These are phyloP conservation scores for Houttuynia cordata DNA, from an alignment of 164 flowering plant genomes.

Conservation along the genomic window DNA sequence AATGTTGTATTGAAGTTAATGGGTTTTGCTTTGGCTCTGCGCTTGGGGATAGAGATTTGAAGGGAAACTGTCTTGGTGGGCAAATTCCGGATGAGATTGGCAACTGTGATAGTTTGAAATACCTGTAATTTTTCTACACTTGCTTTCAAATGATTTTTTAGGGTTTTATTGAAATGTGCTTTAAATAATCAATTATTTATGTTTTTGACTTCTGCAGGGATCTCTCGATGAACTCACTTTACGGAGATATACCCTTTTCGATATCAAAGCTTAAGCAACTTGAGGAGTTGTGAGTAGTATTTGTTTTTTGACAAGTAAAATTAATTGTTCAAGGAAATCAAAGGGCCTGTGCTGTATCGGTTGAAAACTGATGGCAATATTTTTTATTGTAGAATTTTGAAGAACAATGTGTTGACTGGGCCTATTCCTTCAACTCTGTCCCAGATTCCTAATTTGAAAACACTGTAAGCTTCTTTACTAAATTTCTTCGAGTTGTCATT, in stretches of 20 bases:
- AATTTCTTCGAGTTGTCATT: too few relatives aligned
- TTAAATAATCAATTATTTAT: not conserved
- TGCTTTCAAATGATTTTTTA: not conserved
- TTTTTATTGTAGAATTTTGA: conserved; percentile 41
- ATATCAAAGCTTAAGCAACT: conserved; percentile 73
- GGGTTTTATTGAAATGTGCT: not conserved
- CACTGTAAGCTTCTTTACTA: conserved; percentile 65
- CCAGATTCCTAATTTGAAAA: conserved; percentile 78
- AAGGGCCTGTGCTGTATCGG: too few relatives aligned
- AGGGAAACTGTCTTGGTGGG: conserved; percentile 70
- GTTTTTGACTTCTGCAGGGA: conserved; percentile 35
- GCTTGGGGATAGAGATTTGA: conserved; percentile 46
- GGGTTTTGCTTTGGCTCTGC: not conserved
- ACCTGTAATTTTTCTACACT: conserved; percentile 28
- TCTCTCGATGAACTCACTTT: conserved; percentile 52
- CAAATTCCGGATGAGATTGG: conserved; percentile 97
- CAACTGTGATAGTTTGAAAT: conserved; percentile 38
- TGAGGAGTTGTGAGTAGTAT: conserved; percentile 51
- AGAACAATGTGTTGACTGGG: conserved; percentile 75
- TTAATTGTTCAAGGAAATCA: too few relatives aligned
- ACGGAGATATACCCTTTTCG: conserved; percentile 84
- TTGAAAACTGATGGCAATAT: not conserved
- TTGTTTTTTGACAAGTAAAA: not conserved
- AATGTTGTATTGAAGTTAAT: not conserved
- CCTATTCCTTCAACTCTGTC: conserved; percentile 90